Conservation (phyloP, 441 rosid species). For the Populus hybrid region DNA sequence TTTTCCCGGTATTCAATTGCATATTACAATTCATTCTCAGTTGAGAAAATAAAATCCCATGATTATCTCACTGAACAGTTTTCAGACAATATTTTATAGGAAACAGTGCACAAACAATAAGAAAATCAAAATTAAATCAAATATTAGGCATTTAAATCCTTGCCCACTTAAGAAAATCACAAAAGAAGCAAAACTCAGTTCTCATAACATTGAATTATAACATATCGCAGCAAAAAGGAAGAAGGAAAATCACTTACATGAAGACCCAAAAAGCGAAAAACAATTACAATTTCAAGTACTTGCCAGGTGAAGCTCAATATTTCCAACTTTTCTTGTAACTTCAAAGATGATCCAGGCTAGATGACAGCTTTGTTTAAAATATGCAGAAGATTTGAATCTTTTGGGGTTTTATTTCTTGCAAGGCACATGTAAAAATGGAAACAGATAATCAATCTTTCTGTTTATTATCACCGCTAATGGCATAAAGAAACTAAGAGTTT, state of each 20-base stretch:
- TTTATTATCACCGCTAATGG: too few species aligned
- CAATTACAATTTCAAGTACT: not conserved
- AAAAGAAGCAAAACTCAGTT: conserved; percentile 26
- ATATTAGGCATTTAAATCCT: conserved; percentile 14
- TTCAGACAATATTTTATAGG: too few species aligned
- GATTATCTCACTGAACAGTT: too few species aligned
- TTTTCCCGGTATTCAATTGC: too few species aligned
- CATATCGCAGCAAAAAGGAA: not conserved
- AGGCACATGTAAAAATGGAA: not conserved
- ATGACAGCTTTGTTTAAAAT: not conserved
- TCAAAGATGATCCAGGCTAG: not conserved
- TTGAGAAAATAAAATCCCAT: too few species aligned
- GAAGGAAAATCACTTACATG: conserved; percentile 34
- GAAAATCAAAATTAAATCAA: not conserved
- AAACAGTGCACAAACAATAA: not conserved
- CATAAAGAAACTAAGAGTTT: too few species aligned
- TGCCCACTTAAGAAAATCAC: conserved; percentile 12
- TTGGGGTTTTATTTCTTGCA: not conserved
- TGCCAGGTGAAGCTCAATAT: not conserved
- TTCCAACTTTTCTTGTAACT: not conserved
- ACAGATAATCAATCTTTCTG: too few species aligned
- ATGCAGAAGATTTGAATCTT: not conserved
- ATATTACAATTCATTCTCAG: too few species aligned
- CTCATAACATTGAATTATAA: conserved; percentile 11
- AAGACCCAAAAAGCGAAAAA: conserved; percentile 25